These are phyloP conservation scores for Podila epicladia DNA, from an alignment of 192 early-diverging fungal genomes.

Conservation along the genomic window DNA sequence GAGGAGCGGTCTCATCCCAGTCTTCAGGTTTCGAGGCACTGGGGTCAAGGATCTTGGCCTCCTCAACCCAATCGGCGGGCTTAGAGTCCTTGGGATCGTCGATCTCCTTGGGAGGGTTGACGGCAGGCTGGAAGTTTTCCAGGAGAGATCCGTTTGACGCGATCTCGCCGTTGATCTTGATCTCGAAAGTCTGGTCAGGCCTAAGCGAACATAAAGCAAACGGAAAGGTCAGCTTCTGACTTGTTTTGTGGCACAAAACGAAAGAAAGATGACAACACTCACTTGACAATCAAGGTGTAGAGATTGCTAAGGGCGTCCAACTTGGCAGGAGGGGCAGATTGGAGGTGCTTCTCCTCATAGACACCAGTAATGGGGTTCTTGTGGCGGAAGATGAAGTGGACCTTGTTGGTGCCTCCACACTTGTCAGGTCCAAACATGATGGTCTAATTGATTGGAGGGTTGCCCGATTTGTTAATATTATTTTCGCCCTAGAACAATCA, in stretches of 20 bases:
- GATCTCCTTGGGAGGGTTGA: constrained; percentile 87
- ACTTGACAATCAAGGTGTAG: constrained; percentile 83
- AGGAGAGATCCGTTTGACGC: constrained; percentile 74
- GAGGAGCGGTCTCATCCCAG: constrained; percentile 88
- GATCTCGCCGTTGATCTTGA: constrained; percentile 76
- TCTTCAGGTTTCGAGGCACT: constrained; percentile 47
- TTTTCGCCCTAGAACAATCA: not conserved
- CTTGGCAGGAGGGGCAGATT: constrained; percentile 70
- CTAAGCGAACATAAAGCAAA: constrained; percentile 15
- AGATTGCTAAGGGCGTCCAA: constrained; percentile 69
- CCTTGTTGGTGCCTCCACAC: constrained; percentile 86
- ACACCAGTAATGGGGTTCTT: constrained; percentile 82
- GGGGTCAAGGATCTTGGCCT: constrained; percentile 81
- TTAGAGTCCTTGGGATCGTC: constrained; percentile 77
- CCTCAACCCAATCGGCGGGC: constrained; percentile 89
- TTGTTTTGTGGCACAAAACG: not conserved
- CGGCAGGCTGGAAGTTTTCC: constrained; percentile 81
- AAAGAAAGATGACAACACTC: not conserved
- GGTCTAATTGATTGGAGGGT: constrained; percentile 5
- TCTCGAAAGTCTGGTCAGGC: constrained; percentile 81
- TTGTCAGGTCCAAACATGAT: constrained; percentile 94
- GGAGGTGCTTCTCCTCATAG: constrained; percentile 87
- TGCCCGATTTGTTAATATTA: not conserved
- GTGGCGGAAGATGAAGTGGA: constrained; percentile 95
- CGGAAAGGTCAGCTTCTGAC: not conserved